Evolutionary conservation across 768 basidiomycete genomes (phyloP), one percentile per base, ranked within the genome.

Genomic region (Phylloporus scabripes): DNA sequence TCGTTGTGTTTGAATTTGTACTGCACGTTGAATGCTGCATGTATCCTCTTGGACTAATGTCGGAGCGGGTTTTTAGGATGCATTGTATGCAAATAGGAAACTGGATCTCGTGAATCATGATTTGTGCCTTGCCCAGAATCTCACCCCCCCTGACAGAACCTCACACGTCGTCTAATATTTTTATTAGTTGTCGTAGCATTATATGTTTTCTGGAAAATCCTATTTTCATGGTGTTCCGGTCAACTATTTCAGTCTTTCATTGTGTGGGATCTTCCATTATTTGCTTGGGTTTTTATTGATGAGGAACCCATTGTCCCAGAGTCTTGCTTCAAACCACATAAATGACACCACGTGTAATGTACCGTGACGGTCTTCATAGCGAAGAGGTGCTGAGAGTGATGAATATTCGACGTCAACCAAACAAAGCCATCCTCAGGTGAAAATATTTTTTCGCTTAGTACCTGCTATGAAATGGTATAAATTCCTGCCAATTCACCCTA

Each of bases 11-110:
- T 9, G 23, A 41, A 28, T 21, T 3, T 31, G 41, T 53, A 48
- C 60, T 93, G 91, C 92, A 87, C 87, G 5, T 93, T 87, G 69
- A 82, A 92, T 56, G 84, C 77, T 5, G 83, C 79, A 23, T 94
- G 80, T 60, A 74, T 93, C 48, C 77, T 93, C 29, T 74, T 83
- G 91, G 91, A 2, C 68, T 85, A 21, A 80, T 9, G 62, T 86
- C 12, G 92, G 91, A 10, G 92, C 94, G 70, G 66, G 81, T n/a
- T 48, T 83, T 87, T 89, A 56, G 85, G 85, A 9, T 72, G 85
- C 47, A 67, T 81, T 37, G 74, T 69, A 12, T 58, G 51, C 41
- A 39, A 34, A 37, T 24, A 53, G 32, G 42, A 43, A 33, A 39
- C 28, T 28, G 24, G 9, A 29, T 11, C 0, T 8, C 34, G 1